Evolutionary conservation across 2,329 filamentous ascomycete species (phyloP).

Genomic region (Keithomyces neogunnii): DNA sequence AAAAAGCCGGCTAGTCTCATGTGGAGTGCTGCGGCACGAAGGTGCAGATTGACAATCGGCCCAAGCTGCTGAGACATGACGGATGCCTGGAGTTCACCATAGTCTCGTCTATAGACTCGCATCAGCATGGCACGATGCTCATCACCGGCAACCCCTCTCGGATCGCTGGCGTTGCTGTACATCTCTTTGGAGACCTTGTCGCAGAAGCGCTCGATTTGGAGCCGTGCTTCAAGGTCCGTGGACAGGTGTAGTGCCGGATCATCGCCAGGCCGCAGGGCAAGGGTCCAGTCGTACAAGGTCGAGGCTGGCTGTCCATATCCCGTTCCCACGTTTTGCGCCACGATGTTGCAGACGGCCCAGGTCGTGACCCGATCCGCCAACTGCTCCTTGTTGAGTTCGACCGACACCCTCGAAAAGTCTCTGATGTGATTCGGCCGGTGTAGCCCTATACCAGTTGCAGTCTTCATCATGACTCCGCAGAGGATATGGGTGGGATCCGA

Average conservation of each 20-base stretch:
- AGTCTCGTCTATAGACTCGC: conserved; percentile 58
- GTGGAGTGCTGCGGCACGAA: conserved; percentile 66
- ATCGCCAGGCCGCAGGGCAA: conserved; percentile 52
- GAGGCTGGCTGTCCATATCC: conserved; percentile 76
- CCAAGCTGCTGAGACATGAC: conserved; percentile 51
- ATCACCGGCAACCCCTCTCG: conserved; percentile 58
- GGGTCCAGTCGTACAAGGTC: conserved; percentile 67
- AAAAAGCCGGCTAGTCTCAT: conserved; percentile 75
- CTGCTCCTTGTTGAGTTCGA: conserved; percentile 71
- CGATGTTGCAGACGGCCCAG: conserved; percentile 81
- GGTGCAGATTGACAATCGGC: conserved; percentile 53
- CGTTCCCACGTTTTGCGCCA: conserved; percentile 73
- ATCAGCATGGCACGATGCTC: conserved; percentile 59
- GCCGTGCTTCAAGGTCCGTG: conserved; percentile 55
- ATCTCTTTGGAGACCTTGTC: conserved; percentile 73
- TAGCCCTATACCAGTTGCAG: conserved; percentile 73
- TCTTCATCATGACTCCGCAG: conserved; percentile 79
- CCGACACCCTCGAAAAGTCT: conserved; percentile 69
- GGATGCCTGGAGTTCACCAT: conserved; percentile 52
- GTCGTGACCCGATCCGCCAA: conserved; percentile 70
- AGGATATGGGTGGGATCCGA: conserved; percentile 76
- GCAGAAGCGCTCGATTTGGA: conserved; percentile 66
- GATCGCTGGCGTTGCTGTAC: conserved; percentile 69
- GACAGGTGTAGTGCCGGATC: conserved; percentile 51
- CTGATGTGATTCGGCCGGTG: conserved; percentile 75